These are phyloP conservation scores for Cynanchum wilfordii DNA, from an alignment of 257 asterid genomes.

Conservation along the genomic window DNA sequence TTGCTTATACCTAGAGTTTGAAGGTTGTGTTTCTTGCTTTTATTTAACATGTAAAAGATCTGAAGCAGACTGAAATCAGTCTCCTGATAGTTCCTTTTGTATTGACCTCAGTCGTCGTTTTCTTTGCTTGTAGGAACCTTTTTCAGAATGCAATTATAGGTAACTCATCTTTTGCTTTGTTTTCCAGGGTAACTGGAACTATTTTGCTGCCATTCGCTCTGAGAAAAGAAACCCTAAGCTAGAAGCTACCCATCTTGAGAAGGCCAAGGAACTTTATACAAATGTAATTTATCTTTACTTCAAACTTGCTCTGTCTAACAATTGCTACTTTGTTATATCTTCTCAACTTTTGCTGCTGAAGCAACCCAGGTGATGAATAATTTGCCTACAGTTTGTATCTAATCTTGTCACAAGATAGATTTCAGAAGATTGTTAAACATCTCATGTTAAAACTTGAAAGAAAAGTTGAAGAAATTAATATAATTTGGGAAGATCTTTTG, in stretches of 20 bases:
- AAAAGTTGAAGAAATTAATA: not conserved
- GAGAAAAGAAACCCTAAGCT: constrained; percentile 92
- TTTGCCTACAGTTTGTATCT: not conserved
- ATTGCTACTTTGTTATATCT: not conserved
- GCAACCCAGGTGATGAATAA: not conserved
- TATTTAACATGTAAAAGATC: not conserved
- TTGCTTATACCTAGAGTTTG: not conserved
- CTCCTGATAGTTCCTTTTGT: not conserved
- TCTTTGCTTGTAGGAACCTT: constrained; percentile 15
- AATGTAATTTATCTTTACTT: constrained; percentile 47
- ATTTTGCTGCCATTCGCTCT: constrained; percentile 54
- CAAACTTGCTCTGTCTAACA: constrained; percentile 6
- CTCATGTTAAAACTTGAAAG: not conserved
- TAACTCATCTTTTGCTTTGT: constrained; percentile 24
- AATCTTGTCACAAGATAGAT: not conserved
- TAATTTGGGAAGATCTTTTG: not conserved
- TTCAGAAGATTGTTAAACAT: not conserved
- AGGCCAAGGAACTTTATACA: constrained; percentile 93
- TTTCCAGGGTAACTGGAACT: constrained; percentile 93
- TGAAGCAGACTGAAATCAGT: not conserved
- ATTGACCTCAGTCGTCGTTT: constrained; percentile 8
- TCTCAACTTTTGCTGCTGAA: not conserved
- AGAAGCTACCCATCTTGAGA: constrained; percentile 96
- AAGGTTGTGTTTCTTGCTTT: not conserved
- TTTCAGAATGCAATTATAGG: constrained; percentile 15